Conservation (phyloP, 805 yeast species). For the Ogataea glucozyma region DNA sequence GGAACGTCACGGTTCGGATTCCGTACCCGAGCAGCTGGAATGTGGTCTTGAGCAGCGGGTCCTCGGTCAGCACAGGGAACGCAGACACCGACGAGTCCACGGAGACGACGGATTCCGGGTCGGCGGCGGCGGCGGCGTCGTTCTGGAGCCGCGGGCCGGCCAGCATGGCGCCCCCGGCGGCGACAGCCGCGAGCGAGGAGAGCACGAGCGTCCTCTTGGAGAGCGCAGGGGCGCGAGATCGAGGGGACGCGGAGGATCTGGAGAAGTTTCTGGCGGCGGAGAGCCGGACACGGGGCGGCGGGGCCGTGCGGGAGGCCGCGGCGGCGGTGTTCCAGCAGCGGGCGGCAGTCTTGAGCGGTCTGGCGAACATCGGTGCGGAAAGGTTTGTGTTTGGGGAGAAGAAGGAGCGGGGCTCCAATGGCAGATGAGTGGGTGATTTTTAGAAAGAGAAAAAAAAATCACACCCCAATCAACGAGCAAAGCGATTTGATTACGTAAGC, state of each 20-base stretch:
- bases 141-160: constrained; percentile 7
- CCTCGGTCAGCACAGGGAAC: constrained; percentile 27
- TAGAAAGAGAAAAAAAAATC: no score
- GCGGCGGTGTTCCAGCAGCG: no score
- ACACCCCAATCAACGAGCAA: no score
- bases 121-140: constrained; percentile 15
- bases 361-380: not conserved
- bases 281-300: no score
- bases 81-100: constrained; percentile 33
- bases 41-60: constrained; percentile 24
- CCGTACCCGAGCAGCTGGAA: constrained; percentile 77
- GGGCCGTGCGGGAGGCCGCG: no score
- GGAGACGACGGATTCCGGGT: constrained; percentile 16
- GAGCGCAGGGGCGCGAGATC: no score
- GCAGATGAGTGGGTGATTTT: no score
- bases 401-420: no score
- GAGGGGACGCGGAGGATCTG: no score
- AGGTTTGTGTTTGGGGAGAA: no score
- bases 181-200: constrained; percentile 3
- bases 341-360: not conserved
- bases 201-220: not conserved
- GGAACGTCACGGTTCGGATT: constrained; percentile 77
- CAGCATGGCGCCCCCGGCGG: constrained; percentile 1
- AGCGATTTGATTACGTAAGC: no score
- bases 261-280: no score